A percentile compares a stretch with the other conserved stretches of the same genome.
Conservation (phyloP, 2,329 filamentous ascomycete species). For the Claviceps digitariae region DNA sequence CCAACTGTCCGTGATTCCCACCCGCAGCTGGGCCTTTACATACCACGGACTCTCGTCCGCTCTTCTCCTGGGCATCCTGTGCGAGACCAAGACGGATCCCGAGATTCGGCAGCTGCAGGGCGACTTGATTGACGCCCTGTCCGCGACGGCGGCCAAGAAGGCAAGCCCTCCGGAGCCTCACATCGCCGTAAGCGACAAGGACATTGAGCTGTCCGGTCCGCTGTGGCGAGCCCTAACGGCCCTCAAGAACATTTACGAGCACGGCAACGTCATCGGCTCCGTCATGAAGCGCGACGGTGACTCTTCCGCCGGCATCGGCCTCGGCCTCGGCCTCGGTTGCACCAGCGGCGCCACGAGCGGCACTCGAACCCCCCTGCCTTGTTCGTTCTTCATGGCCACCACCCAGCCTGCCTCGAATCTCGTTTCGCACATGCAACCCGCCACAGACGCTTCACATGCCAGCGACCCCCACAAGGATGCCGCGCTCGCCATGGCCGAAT, state of each 20-base stretch:
- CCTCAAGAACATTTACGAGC: constrained; percentile 52
- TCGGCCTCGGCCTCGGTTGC: no score
- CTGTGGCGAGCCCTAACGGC: constrained; percentile 47
- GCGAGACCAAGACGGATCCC: constrained; percentile 48
- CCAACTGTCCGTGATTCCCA: constrained; percentile 52
- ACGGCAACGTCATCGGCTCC: constrained; percentile 42
- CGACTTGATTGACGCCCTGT: constrained; percentile 49
- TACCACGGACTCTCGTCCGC: constrained; percentile 55
- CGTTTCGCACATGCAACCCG: constrained; percentile 14
- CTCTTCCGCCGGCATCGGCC: constrained; percentile 16
- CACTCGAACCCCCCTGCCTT: constrained; percentile 26
- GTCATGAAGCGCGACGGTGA: constrained; percentile 36
- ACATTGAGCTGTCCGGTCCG: constrained; percentile 49
- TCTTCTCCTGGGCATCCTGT: constrained; percentile 47
- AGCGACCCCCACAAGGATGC: constrained; percentile 46
- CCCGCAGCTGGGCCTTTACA: constrained; percentile 54
- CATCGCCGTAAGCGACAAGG: constrained; percentile 41
- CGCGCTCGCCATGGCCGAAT: constrained; percentile 50
- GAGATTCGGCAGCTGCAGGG: constrained; percentile 51
- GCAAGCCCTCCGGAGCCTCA: constrained; percentile 38
- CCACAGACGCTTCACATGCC: constrained; percentile 12
- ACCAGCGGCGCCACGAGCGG: constrained; percentile 30
- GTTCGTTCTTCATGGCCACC: constrained; percentile 10
- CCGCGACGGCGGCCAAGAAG: constrained; percentile 50
- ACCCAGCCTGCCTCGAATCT: constrained; percentile 11